Evolutionary conservation across 2,329 filamentous ascomycete species (phyloP).

Genomic region (Remersonia thermophila): DNA sequence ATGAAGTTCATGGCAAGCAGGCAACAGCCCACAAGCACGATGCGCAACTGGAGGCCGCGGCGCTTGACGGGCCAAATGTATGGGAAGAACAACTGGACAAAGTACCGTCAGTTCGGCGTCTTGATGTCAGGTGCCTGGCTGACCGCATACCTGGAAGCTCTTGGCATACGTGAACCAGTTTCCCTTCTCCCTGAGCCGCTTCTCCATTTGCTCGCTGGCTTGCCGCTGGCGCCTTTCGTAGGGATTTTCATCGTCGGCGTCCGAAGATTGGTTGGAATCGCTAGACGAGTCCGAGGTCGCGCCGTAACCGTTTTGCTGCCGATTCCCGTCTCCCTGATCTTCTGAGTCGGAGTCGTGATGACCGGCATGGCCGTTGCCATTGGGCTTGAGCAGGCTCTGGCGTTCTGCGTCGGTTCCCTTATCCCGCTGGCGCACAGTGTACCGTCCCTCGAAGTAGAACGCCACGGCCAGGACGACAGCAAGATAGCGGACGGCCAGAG

Average conservation of each 20-base stretch:
- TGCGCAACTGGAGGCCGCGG: slow-evolving; percentile 52
- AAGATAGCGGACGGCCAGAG: slow-evolving; percentile 24
- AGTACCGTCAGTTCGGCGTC: not conserved
- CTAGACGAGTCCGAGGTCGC: slow-evolving; percentile 20
- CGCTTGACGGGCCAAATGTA: slow-evolving; percentile 66
- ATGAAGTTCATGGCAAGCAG: slow-evolving; percentile 59
- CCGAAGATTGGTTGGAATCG: slow-evolving; percentile 17
- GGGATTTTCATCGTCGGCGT: slow-evolving; percentile 35
- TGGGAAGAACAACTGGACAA: slow-evolving; percentile 55
- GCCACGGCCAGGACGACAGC: slow-evolving; percentile 25
- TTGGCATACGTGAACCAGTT: slow-evolving; percentile 69
- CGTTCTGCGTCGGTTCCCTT: slow-evolving; percentile 40
- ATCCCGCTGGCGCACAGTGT: slow-evolving; percentile 11
- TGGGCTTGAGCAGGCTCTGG: slow-evolving; percentile 42
- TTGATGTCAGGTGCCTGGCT: no score
- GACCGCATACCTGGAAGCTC: slow-evolving; percentile 45
- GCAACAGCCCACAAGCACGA: slow-evolving; percentile 53
- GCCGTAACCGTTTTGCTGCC: slow-evolving; percentile 27
- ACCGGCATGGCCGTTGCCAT: slow-evolving; percentile 7
- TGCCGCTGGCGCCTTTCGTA: slow-evolving; percentile 42
- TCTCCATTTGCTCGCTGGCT: slow-evolving; percentile 47
- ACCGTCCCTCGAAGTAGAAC: slow-evolving; percentile 18
- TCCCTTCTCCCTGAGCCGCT: slow-evolving; percentile 60
- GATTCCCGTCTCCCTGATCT: slow-evolving; percentile 10
- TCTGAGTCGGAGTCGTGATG: slow-evolving; percentile 12